phyloP scores from a whole-genome alignment of 169 alveolate species.

The Plasmodium ovale region DNA sequence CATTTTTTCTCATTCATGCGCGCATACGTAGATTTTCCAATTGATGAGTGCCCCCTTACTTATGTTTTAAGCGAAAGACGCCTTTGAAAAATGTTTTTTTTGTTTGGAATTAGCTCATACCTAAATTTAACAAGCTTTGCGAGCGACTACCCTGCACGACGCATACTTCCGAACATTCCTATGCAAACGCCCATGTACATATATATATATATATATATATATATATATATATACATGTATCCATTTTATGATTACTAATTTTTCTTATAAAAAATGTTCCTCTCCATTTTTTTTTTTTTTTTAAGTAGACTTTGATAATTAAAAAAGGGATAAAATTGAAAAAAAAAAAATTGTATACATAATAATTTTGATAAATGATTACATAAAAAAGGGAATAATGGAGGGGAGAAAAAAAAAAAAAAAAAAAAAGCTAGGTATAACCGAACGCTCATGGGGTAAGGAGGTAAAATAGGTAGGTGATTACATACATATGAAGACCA shows the following conservation, averaged over 20 bases:
- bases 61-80: neutral
- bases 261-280: too few relatives aligned
- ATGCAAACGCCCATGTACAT: neutral
- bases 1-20: too few relatives aligned
- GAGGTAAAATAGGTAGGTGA: too few relatives aligned
- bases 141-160: neutral
- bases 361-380: neutral
- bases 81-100: neutral
- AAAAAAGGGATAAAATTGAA: neutral
- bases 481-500: too few relatives aligned
- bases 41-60: too few relatives aligned
- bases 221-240: too few relatives aligned
- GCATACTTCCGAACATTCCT: too few relatives aligned
- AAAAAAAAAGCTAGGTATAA: conserved; percentile 5
- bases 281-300: too few relatives aligned
- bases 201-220: conserved; percentile 1
- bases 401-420: neutral
- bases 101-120: neutral
- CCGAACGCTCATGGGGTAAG: too few relatives aligned
- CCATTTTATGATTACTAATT: too few relatives aligned
- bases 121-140: conserved; percentile 15
- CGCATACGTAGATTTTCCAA: too few relatives aligned
- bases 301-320: too few relatives aligned
- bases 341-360: neutral
- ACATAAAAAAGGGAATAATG: conserved; percentile 10